Evolutionary conservation across 1,139 yeast genomes (phyloP).

Genomic region (Yamadazyma sp.): DNA sequence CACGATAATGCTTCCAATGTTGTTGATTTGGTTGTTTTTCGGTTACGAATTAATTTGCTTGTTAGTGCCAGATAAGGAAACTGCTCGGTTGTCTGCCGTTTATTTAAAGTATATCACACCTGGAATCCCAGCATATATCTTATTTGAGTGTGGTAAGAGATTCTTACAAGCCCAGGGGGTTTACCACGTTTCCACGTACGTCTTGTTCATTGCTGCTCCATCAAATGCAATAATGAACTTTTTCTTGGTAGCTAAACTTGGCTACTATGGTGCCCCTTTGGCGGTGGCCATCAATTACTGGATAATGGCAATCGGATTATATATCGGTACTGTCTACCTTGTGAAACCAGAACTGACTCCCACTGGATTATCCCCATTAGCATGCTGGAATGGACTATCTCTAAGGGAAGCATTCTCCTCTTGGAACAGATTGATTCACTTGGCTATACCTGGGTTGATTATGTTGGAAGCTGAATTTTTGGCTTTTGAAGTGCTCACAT

Average conservation of each 20-base stretch:
- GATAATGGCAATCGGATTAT: conserved; percentile 52
- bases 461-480: conserved; percentile 62
- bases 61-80: conserved; percentile 44
- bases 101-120: conserved; percentile 50
- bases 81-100: conserved; percentile 53
- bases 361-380: conserved; percentile 40
- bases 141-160: conserved; percentile 55
- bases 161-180: conserved; percentile 56
- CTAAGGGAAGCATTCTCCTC: conserved; percentile 35
- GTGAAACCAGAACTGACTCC: conserved; percentile 42
- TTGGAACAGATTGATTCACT: conserved; percentile 47
- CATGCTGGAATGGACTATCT: conserved; percentile 41
- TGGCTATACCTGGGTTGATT: conserved; percentile 57
- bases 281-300: conserved; percentile 59
- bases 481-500: conserved; percentile 57
- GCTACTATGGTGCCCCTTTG: conserved; percentile 57
- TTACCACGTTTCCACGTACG: conserved; percentile 52
- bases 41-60: conserved; percentile 39
- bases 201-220: conserved; percentile 53
- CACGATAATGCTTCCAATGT: conserved; percentile 49
- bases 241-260: conserved; percentile 33
- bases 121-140: conserved; percentile 57
- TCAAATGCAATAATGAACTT: conserved; percentile 51
- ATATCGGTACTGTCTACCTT: conserved; percentile 36
- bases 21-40: conserved; percentile 49